Evolutionary conservation across 116 monocot species (phyloP).

Genomic region (Iris pallida): DNA sequence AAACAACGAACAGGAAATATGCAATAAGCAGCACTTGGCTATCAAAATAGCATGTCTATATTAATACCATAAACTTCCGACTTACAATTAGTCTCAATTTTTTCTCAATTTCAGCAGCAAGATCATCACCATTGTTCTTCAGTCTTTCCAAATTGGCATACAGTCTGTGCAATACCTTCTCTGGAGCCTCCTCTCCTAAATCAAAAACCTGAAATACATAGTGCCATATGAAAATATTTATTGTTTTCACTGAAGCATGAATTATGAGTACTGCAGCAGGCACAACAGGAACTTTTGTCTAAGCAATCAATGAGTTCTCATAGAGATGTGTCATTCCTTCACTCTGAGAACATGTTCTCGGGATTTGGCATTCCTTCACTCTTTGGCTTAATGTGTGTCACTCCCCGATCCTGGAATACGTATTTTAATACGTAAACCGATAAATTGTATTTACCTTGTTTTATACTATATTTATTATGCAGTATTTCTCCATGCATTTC

Average conservation of each 20-base stretch:
- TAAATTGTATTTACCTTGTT: no score
- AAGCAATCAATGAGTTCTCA: neutral
- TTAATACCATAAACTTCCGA: slow-evolving; percentile 7
- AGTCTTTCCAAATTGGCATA: slow-evolving; percentile 79
- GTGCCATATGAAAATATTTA: neutral
- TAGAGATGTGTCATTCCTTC: no score
- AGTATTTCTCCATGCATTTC: no score
- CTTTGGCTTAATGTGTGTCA: no score
- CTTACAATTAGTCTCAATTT: slow-evolving; percentile 86
- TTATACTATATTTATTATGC: no score
- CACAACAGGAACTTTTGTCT: neutral
- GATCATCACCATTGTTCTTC: slow-evolving; percentile 44
- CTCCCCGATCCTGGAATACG: no score
- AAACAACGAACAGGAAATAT: no score
- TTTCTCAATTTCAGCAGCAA: slow-evolving; percentile 55
- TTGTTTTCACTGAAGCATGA: neutral
- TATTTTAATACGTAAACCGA: no score
- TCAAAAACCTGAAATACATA: slow-evolving; percentile 64
- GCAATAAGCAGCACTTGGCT: neutral
- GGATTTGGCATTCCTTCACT: no score
- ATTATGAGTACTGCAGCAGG: no score
- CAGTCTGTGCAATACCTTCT: slow-evolving; percentile 73
- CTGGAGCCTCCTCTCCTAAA: slow-evolving; percentile 77
- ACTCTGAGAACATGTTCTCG: no score
- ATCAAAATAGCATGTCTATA: neutral